Evolutionary conservation across 2,329 filamentous ascomycete species (phyloP).

Genomic region (Monosporascus cannonballus): DNA sequence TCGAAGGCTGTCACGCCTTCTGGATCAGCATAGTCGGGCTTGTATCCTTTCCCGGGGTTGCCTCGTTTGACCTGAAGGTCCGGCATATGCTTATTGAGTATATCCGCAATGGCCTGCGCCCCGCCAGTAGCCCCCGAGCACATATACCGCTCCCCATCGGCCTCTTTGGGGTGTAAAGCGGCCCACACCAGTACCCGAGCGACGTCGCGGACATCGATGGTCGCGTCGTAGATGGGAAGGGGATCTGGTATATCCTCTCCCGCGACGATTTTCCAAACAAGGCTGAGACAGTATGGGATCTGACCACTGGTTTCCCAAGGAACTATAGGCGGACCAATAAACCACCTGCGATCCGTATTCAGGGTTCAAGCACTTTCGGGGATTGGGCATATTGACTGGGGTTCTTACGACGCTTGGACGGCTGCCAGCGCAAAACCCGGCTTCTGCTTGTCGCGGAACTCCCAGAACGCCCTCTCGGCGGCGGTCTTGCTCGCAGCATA

Average conservation of each 20-base stretch:
- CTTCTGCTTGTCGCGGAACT: conserved; percentile 14
- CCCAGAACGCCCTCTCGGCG: conserved; percentile 21
- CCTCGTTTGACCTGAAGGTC: conserved; percentile 10
- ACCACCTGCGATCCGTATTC: conserved; percentile 13
- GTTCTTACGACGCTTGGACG: conserved; percentile 19
- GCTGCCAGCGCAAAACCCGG: conserved; percentile 19
- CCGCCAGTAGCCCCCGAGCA: conserved; percentile 18
- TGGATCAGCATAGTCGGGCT: conserved; percentile 11
- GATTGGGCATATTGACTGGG: background rate
- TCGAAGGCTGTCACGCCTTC: conserved; percentile 15
- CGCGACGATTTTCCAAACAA: conserved; percentile 15
- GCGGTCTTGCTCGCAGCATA: conserved; percentile 22
- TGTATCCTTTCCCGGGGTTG: conserved; percentile 16
- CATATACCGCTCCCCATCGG: conserved; percentile 21
- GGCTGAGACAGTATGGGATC: conserved; percentile 15
- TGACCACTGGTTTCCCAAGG: conserved; percentile 16
- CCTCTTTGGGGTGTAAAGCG: conserved; percentile 10
- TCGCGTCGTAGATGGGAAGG: conserved; percentile 15
- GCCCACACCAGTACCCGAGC: conserved; percentile 22
- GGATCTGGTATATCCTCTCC: conserved; percentile 15
- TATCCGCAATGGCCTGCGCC: conserved; percentile 21
- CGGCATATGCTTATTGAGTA: conserved; percentile 16
- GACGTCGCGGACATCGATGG: conserved; percentile 21
- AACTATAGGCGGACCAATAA: conserved; percentile 20
- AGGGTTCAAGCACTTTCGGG: background rate